Percentiles rank a stretch among this genome's conserved stretches.
Evolutionary conservation across 176 grass and related monocot genomes (phyloP).

Genomic region (Saccharum spontaneum): DNA sequence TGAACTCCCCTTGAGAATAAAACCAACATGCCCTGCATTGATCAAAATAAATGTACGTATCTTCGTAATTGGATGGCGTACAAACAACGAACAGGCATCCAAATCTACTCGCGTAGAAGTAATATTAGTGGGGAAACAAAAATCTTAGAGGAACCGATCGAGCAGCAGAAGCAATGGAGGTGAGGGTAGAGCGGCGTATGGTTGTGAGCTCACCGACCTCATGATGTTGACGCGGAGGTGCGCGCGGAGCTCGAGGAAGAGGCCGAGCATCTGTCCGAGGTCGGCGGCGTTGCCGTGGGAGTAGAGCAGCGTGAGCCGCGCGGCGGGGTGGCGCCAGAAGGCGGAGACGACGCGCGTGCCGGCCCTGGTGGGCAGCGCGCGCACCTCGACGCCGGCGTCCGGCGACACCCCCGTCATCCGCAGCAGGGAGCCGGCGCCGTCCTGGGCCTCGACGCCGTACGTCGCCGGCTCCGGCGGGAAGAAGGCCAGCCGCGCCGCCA

Average conservation of each 20-base stretch:
- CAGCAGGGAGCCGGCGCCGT: constrained; percentile 21
- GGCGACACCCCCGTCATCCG: constrained; percentile 52
- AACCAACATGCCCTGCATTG: not conserved
- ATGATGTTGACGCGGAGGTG: constrained; percentile 99
- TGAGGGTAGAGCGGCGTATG: not conserved
- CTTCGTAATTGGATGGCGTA: not conserved
- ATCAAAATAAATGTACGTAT: not conserved
- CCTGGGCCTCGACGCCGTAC: constrained; percentile 54
- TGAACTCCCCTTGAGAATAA: not conserved
- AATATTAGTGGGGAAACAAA: not conserved
- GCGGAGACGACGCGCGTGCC: constrained; percentile 74
- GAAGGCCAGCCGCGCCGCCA: constrained; percentile 93
- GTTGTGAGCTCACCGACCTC: constrained; percentile 45
- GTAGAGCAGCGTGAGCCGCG: constrained; percentile 84
- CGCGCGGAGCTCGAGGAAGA: constrained; percentile 88
- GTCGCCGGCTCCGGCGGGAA: constrained; percentile 96
- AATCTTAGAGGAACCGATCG: not conserved
- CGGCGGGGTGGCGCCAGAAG: constrained; percentile 84
- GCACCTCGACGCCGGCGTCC: constrained; percentile 63
- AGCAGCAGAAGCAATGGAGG: not conserved
- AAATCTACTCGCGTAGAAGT: constrained; percentile 3
- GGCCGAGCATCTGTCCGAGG: constrained; percentile 96
- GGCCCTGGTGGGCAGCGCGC: constrained; percentile 58
- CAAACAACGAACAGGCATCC: not conserved
- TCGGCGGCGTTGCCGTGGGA: constrained; percentile 97